Conservation (phyloP, 805 yeast species). For the Starmera amethionina region DNA sequence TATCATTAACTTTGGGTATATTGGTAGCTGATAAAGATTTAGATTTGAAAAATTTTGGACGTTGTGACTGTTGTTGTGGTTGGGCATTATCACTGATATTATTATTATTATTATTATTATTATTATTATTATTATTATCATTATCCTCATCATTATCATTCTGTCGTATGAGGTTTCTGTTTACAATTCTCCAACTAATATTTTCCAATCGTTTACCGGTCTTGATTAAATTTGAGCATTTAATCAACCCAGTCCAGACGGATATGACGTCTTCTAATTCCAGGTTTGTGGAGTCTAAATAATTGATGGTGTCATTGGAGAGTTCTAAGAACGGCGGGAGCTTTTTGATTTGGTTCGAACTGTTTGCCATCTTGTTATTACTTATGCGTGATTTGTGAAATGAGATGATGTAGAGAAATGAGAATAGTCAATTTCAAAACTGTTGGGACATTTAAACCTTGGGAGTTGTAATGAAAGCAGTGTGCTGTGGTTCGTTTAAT, state of each 20-base stretch:
- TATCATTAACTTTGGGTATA: slow-evolving; percentile 5
- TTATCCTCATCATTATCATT: slow-evolving; percentile 1
- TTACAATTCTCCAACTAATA: slow-evolving; percentile 23
- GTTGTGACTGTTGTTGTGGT: background rate
- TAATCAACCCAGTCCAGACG: slow-evolving; percentile 30
- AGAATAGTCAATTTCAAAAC: too few relatives aligned
- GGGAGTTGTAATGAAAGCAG: too few relatives aligned
- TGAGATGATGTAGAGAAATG: too few relatives aligned
- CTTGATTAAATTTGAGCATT: slow-evolving; percentile 19
- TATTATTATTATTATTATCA: background rate
- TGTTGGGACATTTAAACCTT: too few relatives aligned
- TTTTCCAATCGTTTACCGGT: slow-evolving; percentile 21
- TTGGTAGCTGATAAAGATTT: background rate
- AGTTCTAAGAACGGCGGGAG: slow-evolving; percentile 21
- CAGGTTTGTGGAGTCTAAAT: slow-evolving; percentile 17
- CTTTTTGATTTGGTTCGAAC: slow-evolving; percentile 7
- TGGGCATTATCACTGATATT: background rate
- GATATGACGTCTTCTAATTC: slow-evolving; percentile 30
- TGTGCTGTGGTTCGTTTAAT: too few relatives aligned
- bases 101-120: background rate
- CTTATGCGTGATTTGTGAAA: too few relatives aligned
- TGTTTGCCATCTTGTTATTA: background rate
- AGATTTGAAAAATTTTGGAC: background rate
- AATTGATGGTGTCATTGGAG: slow-evolving; percentile 16
- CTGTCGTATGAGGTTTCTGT: slow-evolving; percentile 15